Conservation (phyloP, 495 filamentous ascomycete species). For the Jackrogersella multiformis region DNA sequence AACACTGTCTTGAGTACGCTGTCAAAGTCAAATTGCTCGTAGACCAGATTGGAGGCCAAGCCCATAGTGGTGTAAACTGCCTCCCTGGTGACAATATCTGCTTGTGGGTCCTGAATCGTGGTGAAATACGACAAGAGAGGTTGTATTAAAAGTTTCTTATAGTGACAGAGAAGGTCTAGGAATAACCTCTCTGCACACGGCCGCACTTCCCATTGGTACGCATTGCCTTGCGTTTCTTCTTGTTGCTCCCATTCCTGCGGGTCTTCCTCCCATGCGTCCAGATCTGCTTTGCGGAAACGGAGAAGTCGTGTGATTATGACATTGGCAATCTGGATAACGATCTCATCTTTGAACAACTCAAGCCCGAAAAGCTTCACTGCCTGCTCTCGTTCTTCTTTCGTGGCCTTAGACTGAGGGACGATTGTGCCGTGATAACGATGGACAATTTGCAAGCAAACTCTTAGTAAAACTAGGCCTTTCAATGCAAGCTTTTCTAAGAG, state of each 20-base stretch:
- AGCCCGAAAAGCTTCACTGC: constrained; percentile 71
- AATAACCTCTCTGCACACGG: constrained; percentile 94
- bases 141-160: constrained; percentile 77
- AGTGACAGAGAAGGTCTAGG: constrained; percentile 87
- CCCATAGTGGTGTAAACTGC: constrained; percentile 94
- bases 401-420: constrained; percentile 75
- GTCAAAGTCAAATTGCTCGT: constrained; percentile 79
- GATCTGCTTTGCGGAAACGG: constrained; percentile 82
- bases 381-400: constrained; percentile 72
- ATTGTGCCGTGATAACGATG: constrained; percentile 83
- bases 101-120: constrained; percentile 70
- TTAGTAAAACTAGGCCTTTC: constrained; percentile 82
- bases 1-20: constrained; percentile 76
- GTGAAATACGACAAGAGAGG: constrained; percentile 83
- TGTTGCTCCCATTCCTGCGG: constrained; percentile 91
- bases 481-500: constrained; percentile 79
- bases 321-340: constrained; percentile 82
- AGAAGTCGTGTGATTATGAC: constrained; percentile 87
- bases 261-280: constrained; percentile 89
- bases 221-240: constrained; percentile 80
- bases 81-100: constrained; percentile 84
- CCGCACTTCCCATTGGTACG: constrained; percentile 87
- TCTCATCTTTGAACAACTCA: constrained; percentile 75
- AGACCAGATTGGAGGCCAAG: constrained; percentile 78
- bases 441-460: constrained; percentile 83